Base-by-base conservation (phyloP, 139 green algal species). In the Chlamydomonas asymmetrica region DNA sequence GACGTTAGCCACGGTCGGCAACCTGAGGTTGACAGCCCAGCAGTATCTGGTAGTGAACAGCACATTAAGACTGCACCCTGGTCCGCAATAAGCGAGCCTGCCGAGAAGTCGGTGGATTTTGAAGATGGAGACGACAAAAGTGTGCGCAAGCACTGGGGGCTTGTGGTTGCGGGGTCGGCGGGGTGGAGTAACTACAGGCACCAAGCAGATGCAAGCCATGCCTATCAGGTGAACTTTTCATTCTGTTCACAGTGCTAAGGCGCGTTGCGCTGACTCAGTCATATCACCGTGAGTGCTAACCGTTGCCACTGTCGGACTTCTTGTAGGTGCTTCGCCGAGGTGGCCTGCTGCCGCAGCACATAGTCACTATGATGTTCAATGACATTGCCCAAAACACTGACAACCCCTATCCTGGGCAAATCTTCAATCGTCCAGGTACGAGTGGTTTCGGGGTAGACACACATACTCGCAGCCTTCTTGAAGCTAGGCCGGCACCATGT, bases 171-270 rank as follows among this genome's bases (percentile, higher is more conserved):
- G 3, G 95, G 95, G 18, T 95, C 87, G 8, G 48, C 69, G 0
- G 92, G 92, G 20, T 97, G 81, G 80, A 87, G 88, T 45, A 98
- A 98, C 75, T 98, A 98, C 74, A 80, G 95, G 6, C 95, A 91
- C 79, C 87, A 90, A 65, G 66, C 79, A 50, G 75, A 82, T 48
- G 81, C 84, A 2, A 81, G 48, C 65, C 89, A 95, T 79, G 86
- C 93, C 0, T 98, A 98, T 79, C 94, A 98, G 45, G 72, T 92
- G 37, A 62, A 91, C 84, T 1, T 31, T 62, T 6, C 34, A 49
- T 39, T 29, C 39, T 16, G 5, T 39, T 39, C 60, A 39, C 35
- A 22, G 5, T 25, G 22, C 50, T 5, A 59, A n/a, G n/a, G n/a
- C n/a, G n/a, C n/a, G n/a, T n/a, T n/a, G n/a, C n/a, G n/a, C n/a